A percentile compares a stretch with the other conserved stretches of the same genome.
Evolutionary conservation across 768 basidiomycete species (phyloP).

Genomic region (Chlorophyllum brunneum): DNA sequence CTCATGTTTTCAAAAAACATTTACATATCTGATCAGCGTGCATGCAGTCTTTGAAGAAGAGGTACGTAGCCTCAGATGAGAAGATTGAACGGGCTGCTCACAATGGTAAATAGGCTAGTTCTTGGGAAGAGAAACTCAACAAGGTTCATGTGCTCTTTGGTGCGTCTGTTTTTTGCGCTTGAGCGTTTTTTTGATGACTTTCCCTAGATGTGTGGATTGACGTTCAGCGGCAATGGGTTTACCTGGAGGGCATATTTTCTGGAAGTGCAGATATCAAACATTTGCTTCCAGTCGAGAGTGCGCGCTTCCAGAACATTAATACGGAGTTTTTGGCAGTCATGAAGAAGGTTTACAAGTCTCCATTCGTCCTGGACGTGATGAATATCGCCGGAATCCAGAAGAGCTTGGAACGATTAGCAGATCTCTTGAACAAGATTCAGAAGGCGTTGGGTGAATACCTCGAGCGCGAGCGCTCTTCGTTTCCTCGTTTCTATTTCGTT

Average conservation of each 20-base stretch:
- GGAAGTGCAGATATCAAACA: constrained; percentile 99
- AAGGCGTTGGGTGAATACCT: constrained; percentile 99
- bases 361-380: constrained; percentile 94
- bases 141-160: constrained; percentile 95
- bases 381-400: constrained; percentile 97
- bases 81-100: constrained; percentile 12
- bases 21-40: background rate
- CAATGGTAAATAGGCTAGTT: constrained; percentile 51
- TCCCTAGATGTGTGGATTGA: constrained; percentile 99
- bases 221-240: constrained; percentile 99
- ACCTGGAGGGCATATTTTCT: constrained; percentile 99
- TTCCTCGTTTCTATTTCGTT: constrained; percentile 99
- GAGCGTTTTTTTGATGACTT: constrained; percentile 9
- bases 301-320: constrained; percentile 99
- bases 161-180: constrained; percentile 26
- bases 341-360: constrained; percentile 99
- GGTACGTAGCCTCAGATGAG: constrained; percentile 29
- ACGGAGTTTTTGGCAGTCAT: constrained; percentile 96
- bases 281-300: constrained; percentile 92
- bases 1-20: background rate
- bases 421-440: constrained; percentile 96
- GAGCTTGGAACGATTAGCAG: constrained; percentile 93
- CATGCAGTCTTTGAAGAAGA: constrained; percentile 83
- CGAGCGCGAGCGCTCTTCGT: constrained; percentile 94
- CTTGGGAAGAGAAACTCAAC: constrained; percentile 97